Evolutionary conservation across 345 rosid genomes (phyloP), one percentile per base, ranked within the genome.

Genomic region (Hevea brasiliensis): DNA sequence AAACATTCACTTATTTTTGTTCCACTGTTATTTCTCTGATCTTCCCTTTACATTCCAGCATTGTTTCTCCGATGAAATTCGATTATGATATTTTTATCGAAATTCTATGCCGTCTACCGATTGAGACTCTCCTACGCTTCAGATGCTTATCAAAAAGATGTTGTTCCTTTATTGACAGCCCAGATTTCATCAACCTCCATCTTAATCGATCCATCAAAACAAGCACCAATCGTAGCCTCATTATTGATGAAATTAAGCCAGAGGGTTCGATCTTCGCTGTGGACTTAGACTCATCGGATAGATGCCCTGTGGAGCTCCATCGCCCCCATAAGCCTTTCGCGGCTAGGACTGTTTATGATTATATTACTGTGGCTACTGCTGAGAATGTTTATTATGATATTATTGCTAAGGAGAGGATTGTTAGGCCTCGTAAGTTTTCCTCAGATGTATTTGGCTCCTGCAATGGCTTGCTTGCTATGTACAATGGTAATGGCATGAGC

Each of bases 401-500:
- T 0, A 42, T 1, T 7, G 7, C 8, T n/a, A n/a, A n/a, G n/a
- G n/a, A n/a, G n/a, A n/a, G 26, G 61, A 9, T n/a, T 24, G 8
- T 2, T 23, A 57, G 29, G 23, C 24, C 57, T 15, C 4, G 2
- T 3, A 57, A 57, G 12, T 24, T 14, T 8, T 57, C 3, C 21
- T 4, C 27, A 17, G 61, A 57, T 57, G 23, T 57, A 57, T 57
- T 57, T 24, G 61, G 61, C 8, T 57, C 61, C 1, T 57, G 61
- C 61, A 57, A 57, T 57, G 61, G 61, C 61, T 57, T 57, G 61
- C 61, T 57, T 57, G 61, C 61, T n/a, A 17, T 57, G 26, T 57
- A 57, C 13, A 24, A n/a, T 57, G 29, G 13, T 9, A 3, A 11
- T 3, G 23, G 29, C 61, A 57, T 57, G 29, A 24, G 13, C 26